Evolutionary conservation across 2,329 filamentous ascomycete genomes (phyloP), one percentile per base, ranked within the genome.

Genomic region (Cytospora chrysosperma): DNA sequence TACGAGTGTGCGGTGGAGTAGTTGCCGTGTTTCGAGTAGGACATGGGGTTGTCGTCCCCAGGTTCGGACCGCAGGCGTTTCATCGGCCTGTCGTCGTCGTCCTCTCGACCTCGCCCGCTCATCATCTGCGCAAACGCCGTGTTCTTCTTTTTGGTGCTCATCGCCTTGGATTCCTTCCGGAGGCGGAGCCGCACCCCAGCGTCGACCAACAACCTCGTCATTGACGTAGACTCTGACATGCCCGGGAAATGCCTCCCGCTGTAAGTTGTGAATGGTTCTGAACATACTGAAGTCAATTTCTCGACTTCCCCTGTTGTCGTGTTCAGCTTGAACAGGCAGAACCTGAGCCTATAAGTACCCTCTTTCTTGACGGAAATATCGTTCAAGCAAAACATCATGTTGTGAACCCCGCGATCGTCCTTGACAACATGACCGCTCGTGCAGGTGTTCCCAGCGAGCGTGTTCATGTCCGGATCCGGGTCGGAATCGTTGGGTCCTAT

Each of bases 161-260:
- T 77, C 24, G 83, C 83, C 62, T 91, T 83, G 52, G 91, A 89
- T 74, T 96, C 92, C 73, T 96, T 96, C 61, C 92, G 86, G 54
- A 96, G 82, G 59, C 92, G 84, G 34, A 97, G 79, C 58, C 92
- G 88, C 17, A 96, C 91, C 10, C 93, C 93, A 73, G 96, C 92
- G 70, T 96, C 92, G 67, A 90, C 90, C 74, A 97, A 94, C 0
- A 89, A 88, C 58, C 91, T 84, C 0, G 92, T 95, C 51, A 96
- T 77, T 68, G 88, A 87, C 0, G 92, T 95, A 1, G 92, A 96
- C 74, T 94, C 90, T 53, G 85, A 82, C 85, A 95, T 88, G 37
- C 92, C 91, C 13, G 88, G 88, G 72, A 92, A 95, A 61, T 87
- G 86, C 74, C 92, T 93, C 30, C 85, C 77, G 2, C 83, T 75